Evolutionary conservation across 2,329 filamentous ascomycete species (phyloP).

Genomic region (Colletotrichum agaves): DNA sequence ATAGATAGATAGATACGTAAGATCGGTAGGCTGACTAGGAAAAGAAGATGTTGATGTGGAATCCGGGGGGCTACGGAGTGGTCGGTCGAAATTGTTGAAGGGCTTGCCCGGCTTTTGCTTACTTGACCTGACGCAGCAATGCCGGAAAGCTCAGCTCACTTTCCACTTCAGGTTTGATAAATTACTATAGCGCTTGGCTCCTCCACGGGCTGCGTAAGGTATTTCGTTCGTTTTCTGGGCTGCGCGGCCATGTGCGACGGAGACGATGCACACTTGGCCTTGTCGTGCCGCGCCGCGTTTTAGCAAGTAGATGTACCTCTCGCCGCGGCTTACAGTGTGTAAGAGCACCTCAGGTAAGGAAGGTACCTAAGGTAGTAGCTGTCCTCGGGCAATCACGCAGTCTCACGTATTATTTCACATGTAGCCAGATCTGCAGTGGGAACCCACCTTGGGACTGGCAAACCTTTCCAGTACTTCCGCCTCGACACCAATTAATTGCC

Average conservation of each 20-base stretch:
- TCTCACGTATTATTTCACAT: constrained; percentile 20
- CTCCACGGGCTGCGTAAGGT: constrained; percentile 24
- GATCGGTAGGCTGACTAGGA: constrained; percentile 4
- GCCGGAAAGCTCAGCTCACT: not conserved
- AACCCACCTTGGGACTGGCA: not conserved
- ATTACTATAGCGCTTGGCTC: constrained; percentile 24
- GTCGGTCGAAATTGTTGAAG: not conserved
- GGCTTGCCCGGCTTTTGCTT: constrained; percentile 1
- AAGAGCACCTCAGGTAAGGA: not conserved
- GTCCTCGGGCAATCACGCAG: not conserved
- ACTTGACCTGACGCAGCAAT: not conserved
- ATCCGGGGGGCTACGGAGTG: constrained; percentile 22
- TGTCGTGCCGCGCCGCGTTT: not conserved
- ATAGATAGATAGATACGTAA: not conserved
- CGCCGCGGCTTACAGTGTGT: not conserved
- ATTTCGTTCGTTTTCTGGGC: not conserved
- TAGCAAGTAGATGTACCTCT: not conserved
- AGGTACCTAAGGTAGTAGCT: not conserved
- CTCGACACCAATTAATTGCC: constrained; percentile 22
- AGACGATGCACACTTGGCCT: constrained; percentile 14
- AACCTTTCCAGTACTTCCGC: not conserved
- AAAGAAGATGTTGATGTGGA: constrained; percentile 26
- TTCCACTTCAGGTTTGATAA: constrained; percentile 14
- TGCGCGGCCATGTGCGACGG: constrained; percentile 1
- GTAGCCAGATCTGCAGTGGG: constrained; percentile 23